phyloP scores from a whole-genome alignment of 495 filamentous ascomycete species.

The Hypoxylon fuscum region DNA sequence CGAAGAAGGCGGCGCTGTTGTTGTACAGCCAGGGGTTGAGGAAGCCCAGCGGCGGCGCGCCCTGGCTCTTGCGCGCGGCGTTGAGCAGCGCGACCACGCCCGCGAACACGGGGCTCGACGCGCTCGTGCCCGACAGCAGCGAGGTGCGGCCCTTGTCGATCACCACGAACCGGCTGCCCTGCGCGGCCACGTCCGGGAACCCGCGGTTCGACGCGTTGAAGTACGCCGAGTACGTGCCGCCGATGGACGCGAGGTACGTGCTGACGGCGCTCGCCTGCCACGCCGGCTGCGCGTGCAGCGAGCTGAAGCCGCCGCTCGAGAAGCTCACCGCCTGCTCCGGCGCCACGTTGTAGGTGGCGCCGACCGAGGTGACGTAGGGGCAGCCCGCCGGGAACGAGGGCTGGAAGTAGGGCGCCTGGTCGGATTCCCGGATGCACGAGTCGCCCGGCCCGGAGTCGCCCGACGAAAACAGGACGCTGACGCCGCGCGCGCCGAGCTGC shows the following conservation, averaged over 20 bases:
- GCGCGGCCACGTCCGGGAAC: constrained; percentile 69
- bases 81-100: constrained; percentile 68
- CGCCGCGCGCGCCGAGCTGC: constrained; percentile 74
- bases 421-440: constrained; percentile 65
- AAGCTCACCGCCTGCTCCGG: constrained; percentile 69
- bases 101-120: constrained; percentile 50
- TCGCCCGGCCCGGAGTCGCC: constrained; percentile 78
- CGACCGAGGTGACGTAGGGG: constrained; percentile 77
- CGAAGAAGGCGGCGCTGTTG: constrained; percentile 66
- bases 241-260: constrained; percentile 63
- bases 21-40: constrained; percentile 70
- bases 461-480: constrained; percentile 74
- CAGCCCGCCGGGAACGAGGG: constrained; percentile 77
- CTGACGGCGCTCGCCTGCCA: constrained; percentile 69
- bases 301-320: constrained; percentile 75
- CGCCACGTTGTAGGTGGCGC: constrained; percentile 64
- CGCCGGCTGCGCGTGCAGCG: constrained; percentile 66
- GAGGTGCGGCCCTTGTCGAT: constrained; percentile 55
- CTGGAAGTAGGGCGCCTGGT: constrained; percentile 73
- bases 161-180: constrained; percentile 64
- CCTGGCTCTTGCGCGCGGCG: constrained; percentile 63
- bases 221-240: constrained; percentile 49
- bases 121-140: constrained; percentile 57
- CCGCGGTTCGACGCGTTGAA: constrained; percentile 66
- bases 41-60: constrained; percentile 68